A percentile compares a stretch with the other conserved stretches of the same genome.
Evolutionary conservation across 768 basidiomycete species (phyloP).

Genomic region (Kwoniella sp.): DNA sequence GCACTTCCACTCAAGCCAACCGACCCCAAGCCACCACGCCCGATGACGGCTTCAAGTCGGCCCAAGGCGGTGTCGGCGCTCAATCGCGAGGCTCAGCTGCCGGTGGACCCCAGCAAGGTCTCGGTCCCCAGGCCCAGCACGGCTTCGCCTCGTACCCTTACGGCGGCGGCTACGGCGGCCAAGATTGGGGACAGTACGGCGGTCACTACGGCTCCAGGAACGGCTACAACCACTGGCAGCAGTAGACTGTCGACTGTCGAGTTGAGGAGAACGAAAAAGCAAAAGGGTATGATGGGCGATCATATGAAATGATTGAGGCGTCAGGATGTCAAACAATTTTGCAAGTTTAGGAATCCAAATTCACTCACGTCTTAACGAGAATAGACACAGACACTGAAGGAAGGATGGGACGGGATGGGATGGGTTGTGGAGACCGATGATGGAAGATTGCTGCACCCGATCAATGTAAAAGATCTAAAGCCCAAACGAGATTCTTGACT

Average conservation of each 20-base stretch:
- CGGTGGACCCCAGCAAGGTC: constrained; percentile 12
- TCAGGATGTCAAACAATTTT: no score
- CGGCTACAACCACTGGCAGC: constrained; percentile 46
- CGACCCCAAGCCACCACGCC: constrained; percentile 36
- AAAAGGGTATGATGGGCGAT: constrained; percentile 7
- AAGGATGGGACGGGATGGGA: no score
- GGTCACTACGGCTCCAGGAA: constrained; percentile 34
- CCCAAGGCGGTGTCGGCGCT: constrained; percentile 3
- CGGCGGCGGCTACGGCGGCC: constrained; percentile 42
- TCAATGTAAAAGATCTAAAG: no score
- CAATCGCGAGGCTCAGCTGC: constrained; percentile 7
- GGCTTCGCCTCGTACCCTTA: constrained; percentile 35
- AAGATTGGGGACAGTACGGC: constrained; percentile 51
- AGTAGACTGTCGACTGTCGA: constrained; percentile 16
- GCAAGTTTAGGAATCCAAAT: no score
- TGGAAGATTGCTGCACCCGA: no score
- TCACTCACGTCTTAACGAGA: no score
- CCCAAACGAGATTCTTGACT: no score
- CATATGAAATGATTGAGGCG: no score
- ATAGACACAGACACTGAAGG: no score
- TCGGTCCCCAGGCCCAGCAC: constrained; percentile 23
- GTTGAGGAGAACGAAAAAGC: neutral
- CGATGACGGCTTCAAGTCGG: constrained; percentile 42
- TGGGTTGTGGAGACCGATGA: no score
- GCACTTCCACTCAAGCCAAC: constrained; percentile 12